Evolutionary conservation across 78 protist genomes (phyloP).

Genomic region (Creolimax fragrantissima): DNA sequence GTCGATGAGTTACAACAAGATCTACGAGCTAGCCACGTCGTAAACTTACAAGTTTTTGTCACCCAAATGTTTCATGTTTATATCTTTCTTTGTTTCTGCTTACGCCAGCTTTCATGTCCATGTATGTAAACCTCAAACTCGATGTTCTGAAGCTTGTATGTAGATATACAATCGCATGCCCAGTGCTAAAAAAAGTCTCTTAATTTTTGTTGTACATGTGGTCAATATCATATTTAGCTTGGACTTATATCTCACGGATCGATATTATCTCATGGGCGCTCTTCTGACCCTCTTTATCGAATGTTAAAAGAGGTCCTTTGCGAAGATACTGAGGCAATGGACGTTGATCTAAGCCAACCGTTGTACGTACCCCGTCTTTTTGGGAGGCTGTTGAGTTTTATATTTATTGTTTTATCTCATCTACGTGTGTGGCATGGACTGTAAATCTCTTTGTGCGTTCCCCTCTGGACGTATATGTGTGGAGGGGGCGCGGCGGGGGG

Average conservation of each 20-base stretch:
- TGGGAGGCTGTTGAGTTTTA: not conserved
- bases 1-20: too few relatives aligned
- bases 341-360: not conserved
- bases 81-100: too few relatives aligned
- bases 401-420: too few relatives aligned
- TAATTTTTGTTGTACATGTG: not conserved
- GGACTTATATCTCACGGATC: not conserved
- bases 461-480: too few relatives aligned
- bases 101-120: too few relatives aligned
- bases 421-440: too few relatives aligned
- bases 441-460: not conserved
- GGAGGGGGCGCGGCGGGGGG: too few relatives aligned
- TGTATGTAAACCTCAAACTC: too few relatives aligned
- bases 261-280: not conserved
- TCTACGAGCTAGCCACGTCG: too few relatives aligned
- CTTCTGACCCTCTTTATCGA: not conserved
- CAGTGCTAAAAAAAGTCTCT: not conserved
- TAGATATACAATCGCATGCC: not conserved
- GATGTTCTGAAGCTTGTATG: too few relatives aligned
- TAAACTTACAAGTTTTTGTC: not conserved
- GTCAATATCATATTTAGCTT: not conserved
- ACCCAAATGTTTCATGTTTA: not conserved
- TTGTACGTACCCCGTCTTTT: not conserved
- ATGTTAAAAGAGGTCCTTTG: not conserved
- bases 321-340: not conserved